phyloP scores from a whole-genome alignment of 1,284 basidiomycete species.

The Marasmius sp. region DNA sequence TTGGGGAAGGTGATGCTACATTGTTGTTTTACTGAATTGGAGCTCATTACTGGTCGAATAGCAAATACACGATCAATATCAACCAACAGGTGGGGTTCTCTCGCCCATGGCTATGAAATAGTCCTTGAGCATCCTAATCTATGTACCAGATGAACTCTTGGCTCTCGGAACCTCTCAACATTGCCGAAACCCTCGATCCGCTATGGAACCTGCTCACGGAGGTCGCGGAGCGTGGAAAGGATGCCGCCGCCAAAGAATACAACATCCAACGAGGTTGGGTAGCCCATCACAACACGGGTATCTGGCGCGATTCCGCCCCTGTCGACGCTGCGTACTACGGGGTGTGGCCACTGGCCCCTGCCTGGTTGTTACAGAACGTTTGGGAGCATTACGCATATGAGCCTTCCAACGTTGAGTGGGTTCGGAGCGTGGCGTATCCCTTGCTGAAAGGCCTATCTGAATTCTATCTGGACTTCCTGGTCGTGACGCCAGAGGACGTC shows the following conservation, averaged over 20 bases:
- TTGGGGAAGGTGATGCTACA: conserved; percentile 16
- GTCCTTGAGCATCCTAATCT: not conserved
- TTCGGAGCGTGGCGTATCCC: conserved; percentile 17
- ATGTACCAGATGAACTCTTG: conserved; percentile 14
- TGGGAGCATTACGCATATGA: conserved; percentile 20
- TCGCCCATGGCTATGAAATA: not conserved
- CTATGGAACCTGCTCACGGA: conserved; percentile 14
- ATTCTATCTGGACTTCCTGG: conserved; percentile 19
- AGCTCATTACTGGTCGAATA: not conserved
- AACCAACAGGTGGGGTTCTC: conserved; percentile 12
- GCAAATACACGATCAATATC: conserved; percentile 16
- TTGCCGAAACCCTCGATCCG: conserved; percentile 16
- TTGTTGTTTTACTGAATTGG: not conserved
- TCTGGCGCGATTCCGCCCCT: conserved; percentile 10
- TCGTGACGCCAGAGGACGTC: conserved; percentile 12
- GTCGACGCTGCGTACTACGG: conserved; percentile 22
- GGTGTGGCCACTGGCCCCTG: conserved; percentile 18
- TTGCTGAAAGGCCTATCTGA: conserved; percentile 18
- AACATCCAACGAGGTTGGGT: conserved; percentile 15
- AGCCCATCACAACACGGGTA: conserved; percentile 9
- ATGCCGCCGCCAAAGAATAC: conserved; percentile 11
- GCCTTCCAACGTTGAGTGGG: conserved; percentile 13
- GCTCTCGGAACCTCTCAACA: conserved; percentile 14
- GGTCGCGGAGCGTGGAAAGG: conserved; percentile 13
- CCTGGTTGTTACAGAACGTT: conserved; percentile 17